These are phyloP conservation scores for Flaveria floridana DNA, from an alignment of 140 eudicot species.

Conservation along the genomic window DNA sequence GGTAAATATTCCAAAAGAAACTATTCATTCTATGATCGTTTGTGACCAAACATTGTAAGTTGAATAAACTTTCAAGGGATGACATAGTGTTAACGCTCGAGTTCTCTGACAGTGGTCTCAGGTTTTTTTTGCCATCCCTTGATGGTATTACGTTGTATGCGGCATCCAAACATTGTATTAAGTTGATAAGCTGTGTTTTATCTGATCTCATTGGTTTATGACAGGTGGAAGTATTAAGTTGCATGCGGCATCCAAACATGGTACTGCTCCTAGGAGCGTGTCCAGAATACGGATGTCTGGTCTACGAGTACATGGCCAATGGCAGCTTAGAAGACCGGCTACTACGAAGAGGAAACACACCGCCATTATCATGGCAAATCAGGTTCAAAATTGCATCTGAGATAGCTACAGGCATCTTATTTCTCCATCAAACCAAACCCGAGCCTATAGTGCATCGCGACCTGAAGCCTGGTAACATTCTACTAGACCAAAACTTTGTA, in stretches of 20 bases:
- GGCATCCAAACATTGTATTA: no score
- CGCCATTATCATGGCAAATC: slow-evolving; percentile 52
- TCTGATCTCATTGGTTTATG: not conserved
- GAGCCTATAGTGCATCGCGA: slow-evolving; percentile 66
- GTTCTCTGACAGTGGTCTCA: no score
- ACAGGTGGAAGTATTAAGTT: slow-evolving; percentile 49
- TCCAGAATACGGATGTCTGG: slow-evolving; percentile 53
- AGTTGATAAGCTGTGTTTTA: not conserved
- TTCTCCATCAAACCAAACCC: slow-evolving; percentile 67
- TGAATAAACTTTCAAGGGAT: no score
- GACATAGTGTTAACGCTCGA: no score
- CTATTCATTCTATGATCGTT: no score
- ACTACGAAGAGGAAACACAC: slow-evolving; percentile 41
- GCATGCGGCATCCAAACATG: slow-evolving; percentile 62
- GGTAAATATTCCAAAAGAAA: slow-evolving; percentile 13
- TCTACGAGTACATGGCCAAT: slow-evolving; percentile 58
- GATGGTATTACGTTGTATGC: no score
- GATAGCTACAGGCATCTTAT: slow-evolving; percentile 53
- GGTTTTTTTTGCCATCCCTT: no score
- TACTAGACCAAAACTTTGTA: slow-evolving; percentile 52
- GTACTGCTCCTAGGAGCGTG: slow-evolving; percentile 62
- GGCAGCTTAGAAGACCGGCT: slow-evolving; percentile 64
- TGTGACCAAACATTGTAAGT: no score
- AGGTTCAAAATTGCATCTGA: slow-evolving; percentile 55
- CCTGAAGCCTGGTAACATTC: slow-evolving; percentile 62